These are phyloP conservation scores for Drechslerella coelobrocha DNA, from an alignment of 2,329 filamentous ascomycete species.

Conservation along the genomic window DNA sequence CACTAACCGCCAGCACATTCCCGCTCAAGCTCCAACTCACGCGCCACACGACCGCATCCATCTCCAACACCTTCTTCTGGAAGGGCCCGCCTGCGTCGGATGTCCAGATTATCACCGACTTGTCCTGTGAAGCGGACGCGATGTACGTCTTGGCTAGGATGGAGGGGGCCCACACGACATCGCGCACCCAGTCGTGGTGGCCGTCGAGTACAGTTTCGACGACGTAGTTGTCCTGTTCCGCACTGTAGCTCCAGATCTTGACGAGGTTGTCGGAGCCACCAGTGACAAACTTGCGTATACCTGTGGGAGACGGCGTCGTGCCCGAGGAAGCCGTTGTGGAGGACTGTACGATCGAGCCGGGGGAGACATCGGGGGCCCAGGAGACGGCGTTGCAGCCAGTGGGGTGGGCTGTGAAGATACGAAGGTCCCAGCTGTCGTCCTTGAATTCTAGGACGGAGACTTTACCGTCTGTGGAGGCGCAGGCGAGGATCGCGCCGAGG, in stretches of 20 bases:
- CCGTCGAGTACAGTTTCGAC: constrained; percentile 70
- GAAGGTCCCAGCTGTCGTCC: constrained; percentile 89
- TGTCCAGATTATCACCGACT: constrained; percentile 97
- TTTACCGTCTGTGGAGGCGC: constrained; percentile 90
- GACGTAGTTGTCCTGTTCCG: constrained; percentile 64
- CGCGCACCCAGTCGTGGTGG: constrained; percentile 94
- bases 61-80: constrained; percentile 82
- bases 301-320: constrained; percentile 43
- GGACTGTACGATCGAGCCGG: constrained; percentile 81
- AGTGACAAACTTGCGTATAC: constrained; percentile 77
- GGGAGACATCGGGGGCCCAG: constrained; percentile 86
- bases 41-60: constrained; percentile 90
- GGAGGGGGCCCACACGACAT: constrained; percentile 96
- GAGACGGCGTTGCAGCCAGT: constrained; percentile 94
- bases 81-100: constrained; percentile 75
- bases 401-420: constrained; percentile 88
- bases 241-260: constrained; percentile 84
- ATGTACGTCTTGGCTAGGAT: constrained; percentile 96
- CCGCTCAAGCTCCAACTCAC: constrained; percentile 98
- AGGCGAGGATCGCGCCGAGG: constrained; percentile 90
- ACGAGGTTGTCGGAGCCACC: constrained; percentile 92
- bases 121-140: constrained; percentile 92
- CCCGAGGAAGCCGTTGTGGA: constrained; percentile 21
- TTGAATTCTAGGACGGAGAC: constrained; percentile 96
- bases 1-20: constrained; percentile 92